Evolutionary conservation across 2,329 filamentous ascomycete genomes (phyloP).

Genomic region (Catunica adiposa): DNA sequence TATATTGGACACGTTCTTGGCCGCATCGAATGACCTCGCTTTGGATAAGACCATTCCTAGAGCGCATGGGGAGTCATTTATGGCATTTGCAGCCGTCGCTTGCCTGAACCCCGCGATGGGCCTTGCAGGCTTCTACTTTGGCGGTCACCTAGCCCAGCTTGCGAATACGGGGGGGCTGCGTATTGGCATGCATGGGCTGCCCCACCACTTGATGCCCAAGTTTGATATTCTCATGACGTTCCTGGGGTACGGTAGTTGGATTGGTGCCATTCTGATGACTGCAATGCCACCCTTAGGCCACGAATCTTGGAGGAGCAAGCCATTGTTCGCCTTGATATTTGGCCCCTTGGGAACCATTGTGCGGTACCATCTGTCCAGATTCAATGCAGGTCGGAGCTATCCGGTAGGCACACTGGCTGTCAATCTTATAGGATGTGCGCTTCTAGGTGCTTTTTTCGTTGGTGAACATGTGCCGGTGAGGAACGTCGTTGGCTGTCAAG

Average conservation of each 20-base stretch:
- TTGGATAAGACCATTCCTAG: constrained; percentile 27
- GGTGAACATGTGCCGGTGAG: constrained; percentile 48
- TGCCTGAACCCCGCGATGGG: constrained; percentile 56
- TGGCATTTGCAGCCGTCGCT: constrained; percentile 63
- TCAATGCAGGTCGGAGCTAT: constrained; percentile 58
- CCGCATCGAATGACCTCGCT: constrained; percentile 55
- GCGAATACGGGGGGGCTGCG: not conserved
- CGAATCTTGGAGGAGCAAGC: constrained; percentile 58
- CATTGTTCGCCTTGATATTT: constrained; percentile 63
- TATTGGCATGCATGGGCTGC: constrained; percentile 4
- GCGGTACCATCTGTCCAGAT: constrained; percentile 55
- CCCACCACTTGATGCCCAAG: constrained; percentile 21
- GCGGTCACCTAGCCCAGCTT: constrained; percentile 56
- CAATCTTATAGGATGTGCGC: constrained; percentile 59
- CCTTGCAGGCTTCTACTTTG: constrained; percentile 50
- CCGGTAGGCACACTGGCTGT: constrained; percentile 74
- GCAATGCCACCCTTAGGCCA: constrained; percentile 47
- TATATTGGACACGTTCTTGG: constrained; percentile 63
- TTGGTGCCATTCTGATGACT: constrained; percentile 56
- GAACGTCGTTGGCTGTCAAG: constrained; percentile 46
- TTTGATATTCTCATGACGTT: constrained; percentile 48
- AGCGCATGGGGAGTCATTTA: constrained; percentile 63
- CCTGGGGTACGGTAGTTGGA: constrained; percentile 59
- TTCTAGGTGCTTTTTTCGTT: constrained; percentile 64
- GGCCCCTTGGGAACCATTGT: constrained; percentile 63